Evolutionary conservation across 768 basidiomycete species (phyloP), one percentile per base, ranked within the genome.

Genomic region (Calocybe cyanea): DNA sequence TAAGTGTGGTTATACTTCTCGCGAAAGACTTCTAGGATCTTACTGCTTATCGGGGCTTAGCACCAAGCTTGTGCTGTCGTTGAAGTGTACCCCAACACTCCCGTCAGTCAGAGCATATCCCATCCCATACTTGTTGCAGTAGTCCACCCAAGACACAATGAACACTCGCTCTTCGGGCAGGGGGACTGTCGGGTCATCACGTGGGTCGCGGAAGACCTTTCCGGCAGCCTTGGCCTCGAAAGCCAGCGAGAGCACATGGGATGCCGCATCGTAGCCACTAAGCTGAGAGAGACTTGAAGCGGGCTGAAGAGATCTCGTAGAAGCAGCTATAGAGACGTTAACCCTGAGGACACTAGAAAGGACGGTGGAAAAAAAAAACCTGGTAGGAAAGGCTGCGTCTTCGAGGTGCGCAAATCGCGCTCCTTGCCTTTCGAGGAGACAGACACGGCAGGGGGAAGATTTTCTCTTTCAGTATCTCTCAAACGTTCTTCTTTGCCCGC

Each of bases 41-140:
- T 56, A 95, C 95, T 81, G 69, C 65, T 91, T 94, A 57, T 89
- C 87, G 1, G 95, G 82, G 31, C 89, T 80, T 51, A 98, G 69
- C 24, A 96, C 79, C 51, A 96, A 61, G 23, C 79, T 86, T 13
- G 92, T 91, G 60, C 87, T 92, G 63, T 99, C 96, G 57, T 97
- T 98, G 70, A 96, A 99, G 66, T 97, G 85, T 17, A 97, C 91
- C 4, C 92, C 92, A 37, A 97, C 85, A 17, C 88, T 87, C 2
- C 95, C 93, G 58, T 99, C 93, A 15, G 92, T 95, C 59, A 98
- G 71, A 3, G 92, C 92, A 63, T 96, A 98, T 1, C 95, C 96
- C 90, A 97, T 98, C n/a, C 95, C 96, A 65, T 97, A 99, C 73
- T 97, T 97, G 66, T 93, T 91, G 63, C 92, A 95, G 61, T 98